phyloP scores from a whole-genome alignment of 169 alveolate genomes.

The Perkinsus marinus region DNA sequence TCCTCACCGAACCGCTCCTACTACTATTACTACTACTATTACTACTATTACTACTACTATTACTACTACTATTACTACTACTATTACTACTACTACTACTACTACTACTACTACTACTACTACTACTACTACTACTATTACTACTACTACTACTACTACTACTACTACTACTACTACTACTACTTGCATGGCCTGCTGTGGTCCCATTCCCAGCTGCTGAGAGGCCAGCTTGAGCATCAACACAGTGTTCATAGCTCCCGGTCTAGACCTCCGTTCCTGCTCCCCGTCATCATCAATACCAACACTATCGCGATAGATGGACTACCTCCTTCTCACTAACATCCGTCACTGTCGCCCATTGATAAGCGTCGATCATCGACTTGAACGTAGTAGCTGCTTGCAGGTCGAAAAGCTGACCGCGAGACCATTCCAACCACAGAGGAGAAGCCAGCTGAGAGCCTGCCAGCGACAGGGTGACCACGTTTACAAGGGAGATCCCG shows the following conservation, averaged over 20 bases:
- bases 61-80: no score
- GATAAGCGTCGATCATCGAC: neutral
- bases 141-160: no score
- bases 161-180: no score
- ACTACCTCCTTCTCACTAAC: slow-evolving; percentile 1
- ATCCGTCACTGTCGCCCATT: slow-evolving; percentile 1
- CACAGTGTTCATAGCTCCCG: slow-evolving; percentile 77
- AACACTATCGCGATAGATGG: neutral
- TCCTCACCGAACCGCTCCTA: no score
- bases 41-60: no score
- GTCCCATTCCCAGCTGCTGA: slow-evolving; percentile 68
- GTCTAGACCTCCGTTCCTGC: slow-evolving; percentile 29
- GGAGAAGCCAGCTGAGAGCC: slow-evolving; percentile 18
- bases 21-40: no score
- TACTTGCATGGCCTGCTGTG: slow-evolving; percentile 74
- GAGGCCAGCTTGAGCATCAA: slow-evolving; percentile 68
- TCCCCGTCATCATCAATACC: neutral
- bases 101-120: no score
- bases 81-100: no score
- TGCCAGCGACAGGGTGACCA: no score
- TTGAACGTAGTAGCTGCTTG: slow-evolving; percentile 10
- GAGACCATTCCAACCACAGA: slow-evolving; percentile 25
- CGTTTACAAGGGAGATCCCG: no score
- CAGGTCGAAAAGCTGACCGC: slow-evolving; percentile 33
- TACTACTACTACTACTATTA: no score